A percentile compares a stretch with the other conserved stretches of the same genome.
These are phyloP conservation scores for Yamadazyma triangularis DNA, from an alignment of 1,139 yeast genomes.

Conservation along the genomic window DNA sequence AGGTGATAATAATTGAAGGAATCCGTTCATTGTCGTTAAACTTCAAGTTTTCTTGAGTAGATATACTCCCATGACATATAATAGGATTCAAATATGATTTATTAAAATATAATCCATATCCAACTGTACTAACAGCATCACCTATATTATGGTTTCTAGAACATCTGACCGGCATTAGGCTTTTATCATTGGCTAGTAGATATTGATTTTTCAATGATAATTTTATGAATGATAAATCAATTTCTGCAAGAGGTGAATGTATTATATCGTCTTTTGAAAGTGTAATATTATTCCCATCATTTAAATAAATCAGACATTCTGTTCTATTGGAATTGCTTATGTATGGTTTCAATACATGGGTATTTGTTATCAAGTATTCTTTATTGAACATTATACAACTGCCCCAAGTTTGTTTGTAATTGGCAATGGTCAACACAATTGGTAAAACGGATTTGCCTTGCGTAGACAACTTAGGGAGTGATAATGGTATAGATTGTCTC, in stretches of 20 bases:
- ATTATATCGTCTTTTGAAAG: conserved; percentile 13
- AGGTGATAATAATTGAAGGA: conserved; percentile 43
- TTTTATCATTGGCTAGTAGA: conserved; percentile 2
- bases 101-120: conserved; percentile 53
- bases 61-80: conserved; percentile 40
- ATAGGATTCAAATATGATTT: conserved; percentile 31
- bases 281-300: conserved; percentile 3
- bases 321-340: conserved; percentile 4
- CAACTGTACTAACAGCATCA: conserved; percentile 42
- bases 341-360: conserved; percentile 30
- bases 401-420: conserved; percentile 27
- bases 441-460: conserved; percentile 15
- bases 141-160: conserved; percentile 19
- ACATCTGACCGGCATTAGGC: conserved; percentile 6
- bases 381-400: conserved; percentile 26
- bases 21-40: conserved; percentile 5
- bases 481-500: conserved; percentile 1
- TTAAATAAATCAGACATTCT: conserved; percentile 8
- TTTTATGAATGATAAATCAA: conserved; percentile 36
- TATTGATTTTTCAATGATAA: conserved; percentile 14
- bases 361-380: conserved; percentile 29
- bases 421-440: conserved; percentile 7
- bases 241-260: conserved; percentile 23
- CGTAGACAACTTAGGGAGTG: too few species aligned
- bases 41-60: conserved; percentile 1